Evolutionary conservation across 75 land plant species (phyloP), one percentile per base, ranked within the genome.

Genomic region (Pinus albicaulis): DNA sequence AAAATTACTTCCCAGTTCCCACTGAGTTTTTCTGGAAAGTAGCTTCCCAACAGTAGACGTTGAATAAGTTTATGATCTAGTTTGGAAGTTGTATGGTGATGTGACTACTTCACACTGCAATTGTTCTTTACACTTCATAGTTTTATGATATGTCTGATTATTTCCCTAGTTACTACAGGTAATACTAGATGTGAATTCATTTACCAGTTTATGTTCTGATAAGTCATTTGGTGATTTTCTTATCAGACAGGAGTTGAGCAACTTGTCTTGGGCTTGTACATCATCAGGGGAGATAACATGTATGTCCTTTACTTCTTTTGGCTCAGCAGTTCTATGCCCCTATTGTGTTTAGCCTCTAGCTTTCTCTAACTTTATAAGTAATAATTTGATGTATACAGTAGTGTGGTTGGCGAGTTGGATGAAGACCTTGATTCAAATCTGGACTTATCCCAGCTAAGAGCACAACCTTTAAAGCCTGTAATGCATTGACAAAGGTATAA

Each of bases 281-380:
- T 97, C 64, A 97, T 97, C n/a, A 83, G 99, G 73, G 99, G 99
- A 59, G 99, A 97, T 81, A 97, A 95, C 79, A 97, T 97, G 99
- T 95, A 94, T 31, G 84, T 56, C 20, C 20, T 55, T 73, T 38
- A 55, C 22, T 58, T 26, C 26, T 36, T 63, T 28, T 76, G 25
- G 8, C 25, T 17, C 25, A 31, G 22, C 28, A 44, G 64, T 34
- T 56, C 55, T 53, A 19, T 38, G 25, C 19, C 53, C 55, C 55
- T 66, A 23, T 22, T 34, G 65, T 31, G 10, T 48, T 61, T 36
- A 52, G 28, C 20, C 28, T 71, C 53, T 11, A 60, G 71, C 53
- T 55, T 19, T 44, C 15, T 34, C 17, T 65, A 52, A 38, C 17
- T 61, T 48, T 48, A 15, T 48, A 53, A 68, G 22, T 59, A 31